Percentiles rank a stretch among this genome's conserved stretches.
These are phyloP conservation scores for Detonula confervacea DNA, from an alignment of 352 stramenopile genomes.

Conservation along the genomic window DNA sequence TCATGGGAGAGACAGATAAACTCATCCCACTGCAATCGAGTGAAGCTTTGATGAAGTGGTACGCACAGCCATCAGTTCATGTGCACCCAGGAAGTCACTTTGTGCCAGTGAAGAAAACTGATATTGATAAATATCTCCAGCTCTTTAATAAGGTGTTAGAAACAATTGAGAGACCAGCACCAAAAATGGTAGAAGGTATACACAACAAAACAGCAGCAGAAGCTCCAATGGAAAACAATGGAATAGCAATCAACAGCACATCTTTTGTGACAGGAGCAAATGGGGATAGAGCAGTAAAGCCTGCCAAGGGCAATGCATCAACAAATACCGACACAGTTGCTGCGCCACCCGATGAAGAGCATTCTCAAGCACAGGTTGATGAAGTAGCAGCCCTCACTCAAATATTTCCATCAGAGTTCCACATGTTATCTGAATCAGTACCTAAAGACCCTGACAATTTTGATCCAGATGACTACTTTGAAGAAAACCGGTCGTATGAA, in stretches of 20 bases:
- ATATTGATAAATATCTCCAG: slow-evolving; percentile 65
- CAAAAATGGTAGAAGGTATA: neutral
- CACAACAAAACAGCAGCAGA: neutral
- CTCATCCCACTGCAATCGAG: slow-evolving; percentile 64
- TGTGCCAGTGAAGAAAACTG: slow-evolving; percentile 66
- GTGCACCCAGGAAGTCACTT: slow-evolving; percentile 73
- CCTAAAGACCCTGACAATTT: slow-evolving; percentile 16
- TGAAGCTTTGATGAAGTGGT: slow-evolving; percentile 47
- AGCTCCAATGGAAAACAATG: neutral
- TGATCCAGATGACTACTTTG: slow-evolving; percentile 40
- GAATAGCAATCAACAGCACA: no score
- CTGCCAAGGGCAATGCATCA: no score
- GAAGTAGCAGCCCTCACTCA: slow-evolving; percentile 71
- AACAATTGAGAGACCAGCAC: neutral
- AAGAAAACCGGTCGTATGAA: slow-evolving; percentile 46
- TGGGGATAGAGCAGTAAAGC: no score
- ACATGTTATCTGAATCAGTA: slow-evolving; percentile 51
- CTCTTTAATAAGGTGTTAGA: slow-evolving; percentile 61
- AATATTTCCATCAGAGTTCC: slow-evolving; percentile 78
- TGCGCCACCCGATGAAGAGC: slow-evolving; percentile 66
- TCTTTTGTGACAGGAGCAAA: no score
- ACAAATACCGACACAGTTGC: neutral
- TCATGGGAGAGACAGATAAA: slow-evolving; percentile 70
- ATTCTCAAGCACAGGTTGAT: slow-evolving; percentile 64
- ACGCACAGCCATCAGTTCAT: slow-evolving; percentile 45